phyloP scores from a whole-genome alignment of 2,329 filamentous ascomycete genomes.

The Metarhizium anisopliae region DNA sequence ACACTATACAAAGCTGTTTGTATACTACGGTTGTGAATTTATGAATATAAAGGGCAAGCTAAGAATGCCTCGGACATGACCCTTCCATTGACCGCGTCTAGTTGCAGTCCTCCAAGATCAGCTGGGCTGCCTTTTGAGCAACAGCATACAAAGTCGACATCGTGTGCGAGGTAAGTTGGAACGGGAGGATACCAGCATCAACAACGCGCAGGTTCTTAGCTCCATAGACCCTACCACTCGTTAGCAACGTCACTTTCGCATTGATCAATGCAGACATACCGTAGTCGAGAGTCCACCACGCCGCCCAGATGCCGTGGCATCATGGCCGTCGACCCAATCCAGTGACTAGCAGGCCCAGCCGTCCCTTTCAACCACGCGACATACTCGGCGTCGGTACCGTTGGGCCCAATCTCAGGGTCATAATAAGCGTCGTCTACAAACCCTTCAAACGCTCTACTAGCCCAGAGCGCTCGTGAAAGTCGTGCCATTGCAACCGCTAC shows the following conservation, averaged over 20 bases:
- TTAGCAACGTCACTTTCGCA: background rate
- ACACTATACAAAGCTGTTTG: no score
- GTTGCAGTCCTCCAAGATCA: slow-evolving; percentile 11
- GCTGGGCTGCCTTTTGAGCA: slow-evolving; percentile 12
- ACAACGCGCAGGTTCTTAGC: slow-evolving; percentile 14
- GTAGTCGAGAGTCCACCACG: slow-evolving; percentile 12
- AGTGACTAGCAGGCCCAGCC: slow-evolving; percentile 12
- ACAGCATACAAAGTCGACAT: slow-evolving; percentile 17
- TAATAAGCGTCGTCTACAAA: slow-evolving; percentile 13
- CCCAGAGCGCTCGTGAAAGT: slow-evolving; percentile 9
- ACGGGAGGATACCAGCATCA: slow-evolving; percentile 14
- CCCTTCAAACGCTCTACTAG: slow-evolving; percentile 8
- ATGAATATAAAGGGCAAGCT: no score
- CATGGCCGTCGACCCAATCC: slow-evolving; percentile 16
- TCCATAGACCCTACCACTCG: slow-evolving; percentile 10
- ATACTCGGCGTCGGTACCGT: slow-evolving; percentile 13
- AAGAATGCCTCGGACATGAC: no score
- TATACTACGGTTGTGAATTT: no score
- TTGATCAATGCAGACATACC: slow-evolving; percentile 4
- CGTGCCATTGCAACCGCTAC: slow-evolving; percentile 11
- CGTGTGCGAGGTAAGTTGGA: slow-evolving; percentile 12
- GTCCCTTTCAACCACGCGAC: slow-evolving; percentile 9
- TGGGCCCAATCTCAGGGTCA: slow-evolving; percentile 10
- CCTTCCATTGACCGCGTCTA: background rate
- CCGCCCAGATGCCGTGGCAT: slow-evolving; percentile 13